Conservation (phyloP, 192 early-diverging fungal species). For the Linnemannia zychae region DNA sequence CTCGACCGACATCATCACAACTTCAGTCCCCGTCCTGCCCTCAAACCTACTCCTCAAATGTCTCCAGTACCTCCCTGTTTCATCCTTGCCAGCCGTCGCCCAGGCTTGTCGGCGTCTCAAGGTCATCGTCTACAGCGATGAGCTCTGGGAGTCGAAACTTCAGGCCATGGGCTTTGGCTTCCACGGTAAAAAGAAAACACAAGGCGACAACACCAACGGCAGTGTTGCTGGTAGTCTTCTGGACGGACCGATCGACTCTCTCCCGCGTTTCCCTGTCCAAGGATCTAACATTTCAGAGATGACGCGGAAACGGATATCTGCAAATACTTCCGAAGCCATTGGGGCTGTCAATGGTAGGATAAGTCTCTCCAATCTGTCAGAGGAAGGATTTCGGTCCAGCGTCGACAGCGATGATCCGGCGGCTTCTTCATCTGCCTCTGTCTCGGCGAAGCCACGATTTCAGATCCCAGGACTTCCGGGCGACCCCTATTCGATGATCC, state of each 20-base stretch:
- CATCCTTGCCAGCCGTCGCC: slow-evolving; percentile 65
- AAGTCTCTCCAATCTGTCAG: slow-evolving; percentile 37
- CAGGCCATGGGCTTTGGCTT: slow-evolving; percentile 62
- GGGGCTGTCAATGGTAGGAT: slow-evolving; percentile 2
- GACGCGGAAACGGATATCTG: slow-evolving; percentile 38
- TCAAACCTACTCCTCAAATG: slow-evolving; percentile 64
- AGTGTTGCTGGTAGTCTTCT: neutral
- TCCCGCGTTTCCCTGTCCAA: slow-evolving; percentile 49
- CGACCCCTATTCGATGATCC: slow-evolving; percentile 62
- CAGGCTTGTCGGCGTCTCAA: slow-evolving; percentile 79
- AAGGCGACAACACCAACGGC: neutral
- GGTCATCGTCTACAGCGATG: slow-evolving; percentile 83
- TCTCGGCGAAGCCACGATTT: slow-evolving; percentile 27
- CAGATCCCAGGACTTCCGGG: slow-evolving; percentile 62
- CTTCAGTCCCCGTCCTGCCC: slow-evolving; percentile 56
- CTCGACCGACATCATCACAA: slow-evolving; percentile 44
- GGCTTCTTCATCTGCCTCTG: neutral
- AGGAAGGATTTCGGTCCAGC: slow-evolving; percentile 35
- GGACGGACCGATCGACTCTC: slow-evolving; percentile 37
- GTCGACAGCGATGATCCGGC: slow-evolving; percentile 12
- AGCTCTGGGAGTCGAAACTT: slow-evolving; percentile 80
- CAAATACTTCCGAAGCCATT: slow-evolving; percentile 28
- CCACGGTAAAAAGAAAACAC: slow-evolving; percentile 39
- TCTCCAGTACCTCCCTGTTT: slow-evolving; percentile 61
- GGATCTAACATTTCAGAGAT: slow-evolving; percentile 32